Percentiles rank a stretch among this genome's conserved stretches.
Conservation (phyloP, 163 green algal genomes). For the Chlamydomonas reinhardtii region DNA sequence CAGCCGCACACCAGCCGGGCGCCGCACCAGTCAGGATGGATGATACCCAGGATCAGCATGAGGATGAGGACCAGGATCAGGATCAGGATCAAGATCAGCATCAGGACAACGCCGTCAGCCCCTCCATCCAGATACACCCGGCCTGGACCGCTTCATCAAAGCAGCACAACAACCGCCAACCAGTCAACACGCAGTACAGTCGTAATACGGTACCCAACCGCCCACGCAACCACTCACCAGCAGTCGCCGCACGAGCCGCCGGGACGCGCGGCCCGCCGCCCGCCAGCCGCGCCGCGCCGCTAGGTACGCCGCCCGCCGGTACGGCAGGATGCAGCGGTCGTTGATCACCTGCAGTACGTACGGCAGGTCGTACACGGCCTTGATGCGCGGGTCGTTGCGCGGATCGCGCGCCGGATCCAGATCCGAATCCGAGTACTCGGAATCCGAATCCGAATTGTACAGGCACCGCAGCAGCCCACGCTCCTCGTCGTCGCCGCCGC, state of each 20-base stretch:
- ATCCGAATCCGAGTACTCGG: neutral
- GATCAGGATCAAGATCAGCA: no score
- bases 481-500: neutral
- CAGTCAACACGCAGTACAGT: no score
- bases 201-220: no score
- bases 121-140: no score
- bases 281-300: neutral
- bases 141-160: no score
- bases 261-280: neutral
- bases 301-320: neutral
- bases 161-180: no score
- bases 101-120: no score
- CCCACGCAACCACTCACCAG: no score
- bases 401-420: slow-evolving; percentile 1
- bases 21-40: no score
- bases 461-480: neutral
- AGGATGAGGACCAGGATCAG: no score
- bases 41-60: no score
- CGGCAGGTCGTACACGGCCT: slow-evolving; percentile 53
- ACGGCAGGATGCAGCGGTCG: slow-evolving; percentile 44
- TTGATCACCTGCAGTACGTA: slow-evolving; percentile 4
- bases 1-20: no score
- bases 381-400: slow-evolving; percentile 41
- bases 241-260: neutral
- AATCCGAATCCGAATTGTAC: neutral